Evolutionary conservation across 345 rosid genomes (phyloP).

Genomic region (Tarenaya hassleriana): DNA sequence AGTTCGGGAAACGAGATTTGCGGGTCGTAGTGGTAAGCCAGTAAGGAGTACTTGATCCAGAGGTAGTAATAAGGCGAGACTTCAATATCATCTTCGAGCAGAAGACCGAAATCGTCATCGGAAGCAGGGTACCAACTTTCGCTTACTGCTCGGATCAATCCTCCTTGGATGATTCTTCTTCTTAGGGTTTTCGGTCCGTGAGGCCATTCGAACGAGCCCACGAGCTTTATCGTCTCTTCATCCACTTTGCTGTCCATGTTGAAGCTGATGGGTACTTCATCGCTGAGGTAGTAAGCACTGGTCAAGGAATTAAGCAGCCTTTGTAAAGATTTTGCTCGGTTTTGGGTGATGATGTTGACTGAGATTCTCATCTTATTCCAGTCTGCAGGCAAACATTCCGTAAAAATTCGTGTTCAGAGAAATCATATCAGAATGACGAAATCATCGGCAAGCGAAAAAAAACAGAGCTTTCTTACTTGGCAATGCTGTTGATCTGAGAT

Average conservation of each 20-base stretch:
- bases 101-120: slow-evolving; percentile 82
- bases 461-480: slow-evolving; percentile 53
- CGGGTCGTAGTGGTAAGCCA: slow-evolving; percentile 95
- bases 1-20: slow-evolving; percentile 76
- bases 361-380: slow-evolving; percentile 93
- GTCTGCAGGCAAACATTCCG: slow-evolving; percentile 41
- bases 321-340: slow-evolving; percentile 55
- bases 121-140: slow-evolving; percentile 97
- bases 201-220: slow-evolving; percentile 77
- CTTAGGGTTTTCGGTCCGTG: slow-evolving; percentile 84
- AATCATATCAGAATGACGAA: neutral
- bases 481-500: slow-evolving; percentile 84
- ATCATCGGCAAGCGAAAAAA: neutral
- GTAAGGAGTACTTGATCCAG: slow-evolving; percentile 87
- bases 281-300: slow-evolving; percentile 71
- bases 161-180: slow-evolving; percentile 96
- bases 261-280: slow-evolving; percentile 84
- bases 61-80: slow-evolving; percentile 92
- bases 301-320: slow-evolving; percentile 75
- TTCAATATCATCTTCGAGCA: slow-evolving; percentile 93
- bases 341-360: slow-evolving; percentile 86
- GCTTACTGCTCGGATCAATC: slow-evolving; percentile 94
- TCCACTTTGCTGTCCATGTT: slow-evolving; percentile 96
- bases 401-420: slow-evolving; percentile 8
- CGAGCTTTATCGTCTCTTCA: slow-evolving; percentile 67